Evolutionary conservation across 2,329 filamentous ascomycete genomes (phyloP).

Genomic region (Sporothrix brunneoviolacea): DNA sequence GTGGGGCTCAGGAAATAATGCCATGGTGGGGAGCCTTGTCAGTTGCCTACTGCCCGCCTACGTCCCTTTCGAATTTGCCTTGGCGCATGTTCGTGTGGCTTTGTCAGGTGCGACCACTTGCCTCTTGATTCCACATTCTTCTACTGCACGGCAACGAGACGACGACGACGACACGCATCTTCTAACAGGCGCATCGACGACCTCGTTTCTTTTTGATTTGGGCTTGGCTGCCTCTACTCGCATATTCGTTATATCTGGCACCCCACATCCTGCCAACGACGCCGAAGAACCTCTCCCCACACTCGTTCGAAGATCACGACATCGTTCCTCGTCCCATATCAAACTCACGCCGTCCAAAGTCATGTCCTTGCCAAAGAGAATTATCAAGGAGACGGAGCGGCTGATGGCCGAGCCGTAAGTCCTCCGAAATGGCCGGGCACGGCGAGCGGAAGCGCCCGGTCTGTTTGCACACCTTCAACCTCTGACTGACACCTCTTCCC

Average conservation of each 20-base stretch:
- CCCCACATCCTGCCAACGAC: neutral
- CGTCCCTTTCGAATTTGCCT: no score
- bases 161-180: no score
- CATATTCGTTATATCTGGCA: no score
- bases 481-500: neutral
- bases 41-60: neutral
- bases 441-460: neutral
- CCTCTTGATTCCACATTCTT: no score
- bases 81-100: no score
- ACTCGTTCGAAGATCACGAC: neutral
- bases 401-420: slow-evolving; percentile 91
- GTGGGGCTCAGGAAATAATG: neutral
- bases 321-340: neutral
- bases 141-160: no score
- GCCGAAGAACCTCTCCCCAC: neutral
- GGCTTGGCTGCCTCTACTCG: no score
- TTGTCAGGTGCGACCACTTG: no score
- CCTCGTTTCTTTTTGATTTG: no score
- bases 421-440: no score
- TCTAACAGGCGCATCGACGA: no score
- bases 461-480: neutral
- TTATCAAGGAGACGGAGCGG: slow-evolving; percentile 97
- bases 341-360: neutral
- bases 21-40: neutral
- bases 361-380: slow-evolving; percentile 87